These are phyloP conservation scores for Cryphonectria japonica DNA, from an alignment of 2,329 filamentous ascomycete species.

Conservation along the genomic window DNA sequence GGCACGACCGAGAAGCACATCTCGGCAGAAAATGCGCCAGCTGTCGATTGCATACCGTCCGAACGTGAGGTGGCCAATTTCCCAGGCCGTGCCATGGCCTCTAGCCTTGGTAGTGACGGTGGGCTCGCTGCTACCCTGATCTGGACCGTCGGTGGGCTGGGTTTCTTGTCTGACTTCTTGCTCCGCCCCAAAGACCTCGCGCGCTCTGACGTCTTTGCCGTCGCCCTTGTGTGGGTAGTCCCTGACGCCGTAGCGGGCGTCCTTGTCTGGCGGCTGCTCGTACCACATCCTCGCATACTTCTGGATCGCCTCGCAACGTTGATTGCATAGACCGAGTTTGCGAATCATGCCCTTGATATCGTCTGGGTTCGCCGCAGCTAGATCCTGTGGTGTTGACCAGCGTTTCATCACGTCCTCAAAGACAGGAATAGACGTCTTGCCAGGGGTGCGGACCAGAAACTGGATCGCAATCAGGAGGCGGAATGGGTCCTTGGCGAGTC, in stretches of 20 bases:
- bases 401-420: conserved; percentile 69
- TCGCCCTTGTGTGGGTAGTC: conserved; percentile 46
- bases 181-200: conserved; percentile 36
- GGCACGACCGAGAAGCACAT: conserved; percentile 70
- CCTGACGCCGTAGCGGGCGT: conserved; percentile 56
- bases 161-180: conserved; percentile 15
- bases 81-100: conserved; percentile 61
- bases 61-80: conserved; percentile 83
- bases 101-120: conserved; percentile 21
- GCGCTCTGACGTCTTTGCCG: conserved; percentile 37
- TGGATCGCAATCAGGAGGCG: conserved; percentile 80
- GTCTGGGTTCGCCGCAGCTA: conserved; percentile 60
- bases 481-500: conserved; percentile 75
- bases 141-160: neutral
- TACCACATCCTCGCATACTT: conserved; percentile 73
- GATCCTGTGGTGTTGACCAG: conserved; percentile 68
- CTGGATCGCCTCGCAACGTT: conserved; percentile 70
- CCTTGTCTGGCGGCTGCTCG: conserved; percentile 61
- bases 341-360: conserved; percentile 66
- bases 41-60: conserved; percentile 85
- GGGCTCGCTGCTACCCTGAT: conserved; percentile 30
- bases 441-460: conserved; percentile 82
- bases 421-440: conserved; percentile 73
- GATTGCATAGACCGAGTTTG: conserved; percentile 71
- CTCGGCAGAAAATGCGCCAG: conserved; percentile 92